Evolutionary conservation across 306 rosid genomes (phyloP), one percentile per base, ranked within the genome.

Genomic region (Casuarina cunninghamiana): DNA sequence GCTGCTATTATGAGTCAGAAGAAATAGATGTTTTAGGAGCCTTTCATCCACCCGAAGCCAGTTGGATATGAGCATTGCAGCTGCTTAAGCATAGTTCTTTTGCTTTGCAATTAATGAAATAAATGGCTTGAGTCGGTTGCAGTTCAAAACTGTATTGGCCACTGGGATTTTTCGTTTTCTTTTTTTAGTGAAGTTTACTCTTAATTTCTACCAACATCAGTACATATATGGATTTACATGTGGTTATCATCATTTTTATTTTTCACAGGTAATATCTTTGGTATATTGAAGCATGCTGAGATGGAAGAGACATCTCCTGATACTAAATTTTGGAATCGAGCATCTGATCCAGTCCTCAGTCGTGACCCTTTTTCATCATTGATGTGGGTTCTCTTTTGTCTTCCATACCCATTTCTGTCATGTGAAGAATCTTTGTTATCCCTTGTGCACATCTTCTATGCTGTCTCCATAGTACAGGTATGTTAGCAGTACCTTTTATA

Each of bases 301-400:
- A 63, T 70, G 80, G 91, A 83, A 43, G 71, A 77, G 62, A 83
- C 90, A 3, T 84, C 62, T 46, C 51, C 89, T 26, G 93, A 89
- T 86, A 65, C 81, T 75, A 90, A 86, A 78, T 91, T 96, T 80
- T 90, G 97, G 97, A 88, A 76, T 38, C 87, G 83, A 79, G 98
- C 94, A 76, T 87, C 96, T 75, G 94, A 91, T 80, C 99, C 99
- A 75, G 83, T 93, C 50, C 90, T 96, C 90, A 80, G 89, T 6
- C 88, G 79, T 74, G 98, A 96, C 67, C 96, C 99, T 38, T 96
- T 96, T 83, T 88, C 97, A 60, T 86, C 99, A 13, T 89, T 96
- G 89, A 96, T 96, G 97, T 96, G 97, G 99, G 84, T 87, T 80
- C 91, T 96, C 57, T 93, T 87, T 87, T 96, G 97, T 81, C 94